Evolutionary conservation across 805 yeast genomes (phyloP), one percentile per base, ranked within the genome.

Genomic region (Cyberlindnera subsufficiens): DNA sequence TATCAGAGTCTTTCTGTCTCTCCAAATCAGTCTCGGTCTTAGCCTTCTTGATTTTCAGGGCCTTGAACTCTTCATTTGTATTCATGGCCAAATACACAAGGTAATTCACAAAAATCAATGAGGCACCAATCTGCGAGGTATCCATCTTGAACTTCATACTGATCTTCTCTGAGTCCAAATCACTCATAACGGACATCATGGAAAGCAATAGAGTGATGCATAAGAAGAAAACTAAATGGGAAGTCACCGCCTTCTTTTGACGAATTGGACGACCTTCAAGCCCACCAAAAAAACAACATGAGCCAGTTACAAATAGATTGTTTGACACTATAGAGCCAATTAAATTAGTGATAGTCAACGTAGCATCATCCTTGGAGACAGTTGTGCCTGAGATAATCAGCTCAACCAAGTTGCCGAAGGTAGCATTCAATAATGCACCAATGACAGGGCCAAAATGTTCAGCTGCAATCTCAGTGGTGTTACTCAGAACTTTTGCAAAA

Each of bases 401-500:
- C 53, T 72, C 77, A 7, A 72, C 76, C 2, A 75, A 71, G 50
- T 72, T 72, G 35, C 77, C 77, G 52, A 72, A 72, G 7, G 77
- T 72, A 15, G 77, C 76, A 50, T 72, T 72, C 54, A 72, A 60
- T 44, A 72, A 58, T 1, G 77, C 75, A 18, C 77, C 77, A 25
- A 71, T 37, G 32, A 75, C 72, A 46, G 72, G 74, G 16, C 58
- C 58, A 22, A 46, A 51, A 42, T 53, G 55, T 30, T 46, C 51
- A 25, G 43, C 52, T 5, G 55, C 53, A 44, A 45, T 35, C 47
- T 53, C 58, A 5, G 58, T 53, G 19, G 47, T 44, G 35, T 53
- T 53, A 49, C 55, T 51, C 38, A 53, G 33, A 1, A 53, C 54
- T 38, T 53, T 53, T 3, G 56, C 53, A 31, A 53, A 53, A 33